phyloP scores from a whole-genome alignment of 176 grass and related monocot species.

The Aegilops bicornis region DNA sequence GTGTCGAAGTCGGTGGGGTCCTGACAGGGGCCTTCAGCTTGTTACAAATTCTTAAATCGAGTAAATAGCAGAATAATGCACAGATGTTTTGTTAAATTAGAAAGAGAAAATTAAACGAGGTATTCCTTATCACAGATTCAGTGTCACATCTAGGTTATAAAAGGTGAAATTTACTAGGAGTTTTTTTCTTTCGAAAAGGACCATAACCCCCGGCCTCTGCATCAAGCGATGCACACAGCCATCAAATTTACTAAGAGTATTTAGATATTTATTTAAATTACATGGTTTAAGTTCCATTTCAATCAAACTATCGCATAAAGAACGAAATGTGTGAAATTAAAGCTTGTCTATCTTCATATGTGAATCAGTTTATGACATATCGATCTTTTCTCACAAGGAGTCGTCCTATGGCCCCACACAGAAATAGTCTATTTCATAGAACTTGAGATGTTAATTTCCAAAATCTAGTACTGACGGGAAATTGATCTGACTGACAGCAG shows the following conservation, averaged over 20 bases:
- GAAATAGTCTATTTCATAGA: too few species aligned
- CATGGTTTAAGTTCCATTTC: not conserved
- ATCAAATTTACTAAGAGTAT: not conserved
- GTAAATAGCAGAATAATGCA: not conserved
- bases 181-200: too few species aligned
- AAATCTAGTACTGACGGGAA: not conserved
- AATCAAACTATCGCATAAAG: not conserved
- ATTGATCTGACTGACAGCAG: conserved; percentile 28
- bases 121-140: not conserved
- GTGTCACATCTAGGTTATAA: not conserved
- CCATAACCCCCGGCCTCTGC: too few species aligned
- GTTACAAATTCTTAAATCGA: not conserved
- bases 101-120: not conserved
- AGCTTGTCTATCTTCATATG: not conserved
- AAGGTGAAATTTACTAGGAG: not conserved
- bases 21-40: not conserved
- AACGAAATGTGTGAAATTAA: not conserved
- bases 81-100: not conserved
- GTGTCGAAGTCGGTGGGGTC: not conserved
- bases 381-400: not conserved
- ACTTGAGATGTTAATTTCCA: too few species aligned
- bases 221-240: too few species aligned
- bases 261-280: not conserved
- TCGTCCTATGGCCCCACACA: too few species aligned
- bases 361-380: not conserved